Conservation (phyloP, 805 yeast genomes). For the Ogataea populi-albae region DNA sequence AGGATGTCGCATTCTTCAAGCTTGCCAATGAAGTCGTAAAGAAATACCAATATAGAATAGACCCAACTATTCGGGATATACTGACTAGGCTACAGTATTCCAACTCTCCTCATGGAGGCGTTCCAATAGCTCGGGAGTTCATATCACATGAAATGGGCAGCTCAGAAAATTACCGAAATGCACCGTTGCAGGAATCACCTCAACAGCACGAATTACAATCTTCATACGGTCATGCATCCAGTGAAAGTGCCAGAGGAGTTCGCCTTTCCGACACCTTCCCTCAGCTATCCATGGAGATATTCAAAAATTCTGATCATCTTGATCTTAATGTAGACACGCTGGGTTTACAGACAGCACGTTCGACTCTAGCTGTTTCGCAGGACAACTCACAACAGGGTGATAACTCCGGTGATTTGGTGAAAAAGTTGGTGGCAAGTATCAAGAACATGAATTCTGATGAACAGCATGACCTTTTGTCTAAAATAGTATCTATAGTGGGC, state of each 20-base stretch:
- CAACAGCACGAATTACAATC: too few species aligned
- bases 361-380: background rate
- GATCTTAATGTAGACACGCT: background rate
- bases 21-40: slow-evolving; percentile 61
- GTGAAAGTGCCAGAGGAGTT: background rate
- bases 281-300: slow-evolving; percentile 16
- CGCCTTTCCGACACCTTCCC: slow-evolving; percentile 17
- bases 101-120: slow-evolving; percentile 56
- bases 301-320: slow-evolving; percentile 2
- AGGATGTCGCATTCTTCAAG: slow-evolving; percentile 53
- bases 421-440: slow-evolving; percentile 21
- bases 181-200: too few species aligned
- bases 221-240: too few species aligned
- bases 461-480: slow-evolving; percentile 24
- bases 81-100: slow-evolving; percentile 58
- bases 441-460: slow-evolving; percentile 23
- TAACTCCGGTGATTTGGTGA: slow-evolving; percentile 27
- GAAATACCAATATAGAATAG: slow-evolving; percentile 43
- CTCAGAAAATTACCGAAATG: too few species aligned
- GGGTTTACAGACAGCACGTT: background rate
- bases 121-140: slow-evolving; percentile 32
- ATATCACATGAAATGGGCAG: too few species aligned
- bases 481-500: slow-evolving; percentile 11
- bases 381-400: background rate
- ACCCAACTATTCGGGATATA: slow-evolving; percentile 62